Evolutionary conservation across 2,329 filamentous ascomycete species (phyloP).

Genomic region (Fusarium tuaranense): DNA sequence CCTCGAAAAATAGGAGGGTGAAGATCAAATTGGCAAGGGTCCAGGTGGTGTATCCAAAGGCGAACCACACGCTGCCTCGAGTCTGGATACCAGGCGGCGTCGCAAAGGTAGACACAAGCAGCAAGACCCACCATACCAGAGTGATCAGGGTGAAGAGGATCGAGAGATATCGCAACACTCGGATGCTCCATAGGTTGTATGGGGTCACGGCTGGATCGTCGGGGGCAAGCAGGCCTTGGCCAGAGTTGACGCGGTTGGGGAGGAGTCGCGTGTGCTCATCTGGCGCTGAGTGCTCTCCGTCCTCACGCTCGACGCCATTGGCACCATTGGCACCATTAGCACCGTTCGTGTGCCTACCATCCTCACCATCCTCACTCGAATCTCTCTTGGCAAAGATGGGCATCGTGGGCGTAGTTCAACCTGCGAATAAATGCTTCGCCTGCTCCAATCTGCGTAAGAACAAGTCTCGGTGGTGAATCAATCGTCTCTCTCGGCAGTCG

Average conservation of each 20-base stretch:
- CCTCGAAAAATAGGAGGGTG: constrained; percentile 86
- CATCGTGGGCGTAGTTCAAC: constrained; percentile 38
- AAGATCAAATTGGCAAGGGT: constrained; percentile 81
- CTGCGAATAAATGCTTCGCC: background rate
- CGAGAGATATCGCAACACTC: constrained; percentile 82
- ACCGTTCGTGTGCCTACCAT: constrained; percentile 15
- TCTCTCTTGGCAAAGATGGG: constrained; percentile 50
- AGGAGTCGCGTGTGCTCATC: constrained; percentile 75
- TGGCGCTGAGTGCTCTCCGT: constrained; percentile 47
- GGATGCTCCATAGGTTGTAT: constrained; percentile 94
- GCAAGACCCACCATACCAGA: constrained; percentile 92
- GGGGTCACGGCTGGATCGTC: constrained; percentile 76
- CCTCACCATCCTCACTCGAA: constrained; percentile 31
- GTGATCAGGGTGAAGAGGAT: constrained; percentile 79
- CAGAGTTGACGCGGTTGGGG: constrained; percentile 71
- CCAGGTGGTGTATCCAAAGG: constrained; percentile 85
- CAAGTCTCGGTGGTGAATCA: background rate
- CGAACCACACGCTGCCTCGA: constrained; percentile 91
- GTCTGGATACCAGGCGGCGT: constrained; percentile 89
- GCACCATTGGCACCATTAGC: constrained; percentile 13
- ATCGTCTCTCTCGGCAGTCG: background rate
- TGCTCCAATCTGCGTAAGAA: background rate
- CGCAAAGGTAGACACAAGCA: constrained; percentile 91
- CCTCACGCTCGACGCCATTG: constrained; percentile 22
- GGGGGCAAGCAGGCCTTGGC: constrained; percentile 50